phyloP scores from a whole-genome alignment of 257 asterid species.

The Thymus quinquecostatus region DNA sequence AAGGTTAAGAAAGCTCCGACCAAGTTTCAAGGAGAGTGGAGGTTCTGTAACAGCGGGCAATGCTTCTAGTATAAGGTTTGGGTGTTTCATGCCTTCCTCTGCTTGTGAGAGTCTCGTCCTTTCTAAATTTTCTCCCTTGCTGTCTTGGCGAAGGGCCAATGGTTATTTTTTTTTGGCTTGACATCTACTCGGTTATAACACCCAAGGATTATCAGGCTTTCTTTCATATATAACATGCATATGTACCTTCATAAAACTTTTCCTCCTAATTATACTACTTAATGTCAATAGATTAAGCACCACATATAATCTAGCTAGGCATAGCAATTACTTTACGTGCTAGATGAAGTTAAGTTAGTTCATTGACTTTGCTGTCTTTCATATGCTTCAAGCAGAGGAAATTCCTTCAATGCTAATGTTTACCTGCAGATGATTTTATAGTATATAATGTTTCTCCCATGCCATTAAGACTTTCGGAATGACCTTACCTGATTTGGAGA shows the following conservation, averaged over 20 bases:
- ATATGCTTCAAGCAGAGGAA: not conserved
- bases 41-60: conserved; percentile 99
- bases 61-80: conserved; percentile 90
- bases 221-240: not conserved
- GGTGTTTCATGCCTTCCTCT: conserved; percentile 31
- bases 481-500: conserved; percentile 14
- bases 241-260: not conserved
- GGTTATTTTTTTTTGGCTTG: not conserved
- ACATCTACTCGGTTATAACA: not conserved
- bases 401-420: not conserved
- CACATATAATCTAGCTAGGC: not conserved
- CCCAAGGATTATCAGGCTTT: not conserved
- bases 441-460: not conserved
- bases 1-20: conserved; percentile 76
- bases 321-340: not conserved
- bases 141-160: not conserved
- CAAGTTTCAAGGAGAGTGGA: conserved; percentile 81
- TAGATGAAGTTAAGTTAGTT: not conserved
- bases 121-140: not conserved
- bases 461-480: not conserved
- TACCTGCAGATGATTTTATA: conserved; percentile 14
- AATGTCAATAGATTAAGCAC: not conserved
- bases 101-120: conserved; percentile 8
- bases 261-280: not conserved
- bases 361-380: not conserved